Percentiles rank a stretch among this genome's conserved stretches.
These are phyloP conservation scores for Lactarius hatsudake DNA, from an alignment of 768 basidiomycete genomes.

Conservation along the genomic window DNA sequence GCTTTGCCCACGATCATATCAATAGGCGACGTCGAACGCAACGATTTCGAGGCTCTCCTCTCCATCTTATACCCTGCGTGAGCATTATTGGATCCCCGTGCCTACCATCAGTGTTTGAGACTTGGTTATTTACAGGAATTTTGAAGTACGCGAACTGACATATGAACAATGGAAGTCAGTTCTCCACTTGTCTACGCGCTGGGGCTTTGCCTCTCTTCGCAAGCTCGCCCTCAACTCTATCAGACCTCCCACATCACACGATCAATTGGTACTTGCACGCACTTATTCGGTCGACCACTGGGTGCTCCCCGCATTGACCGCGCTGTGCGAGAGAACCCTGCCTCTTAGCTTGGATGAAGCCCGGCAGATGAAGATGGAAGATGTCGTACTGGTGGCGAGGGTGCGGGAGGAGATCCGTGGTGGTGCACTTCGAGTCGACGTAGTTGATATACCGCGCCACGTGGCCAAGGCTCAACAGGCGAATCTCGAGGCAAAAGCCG, in stretches of 20 bases:
- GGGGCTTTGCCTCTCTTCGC: conserved; percentile 21
- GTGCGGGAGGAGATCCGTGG: conserved; percentile 12
- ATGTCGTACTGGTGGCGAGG: neutral
- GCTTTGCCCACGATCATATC: conserved; percentile 11
- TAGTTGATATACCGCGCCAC: neutral
- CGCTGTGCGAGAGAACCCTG: conserved; percentile 4
- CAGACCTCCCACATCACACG: conserved; percentile 5
- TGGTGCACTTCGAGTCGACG: neutral
- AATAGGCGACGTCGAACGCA: conserved; percentile 12
- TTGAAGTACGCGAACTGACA: neutral
- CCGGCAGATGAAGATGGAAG: conserved; percentile 2
- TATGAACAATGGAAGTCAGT: conserved; percentile 20
- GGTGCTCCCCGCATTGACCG: neutral
- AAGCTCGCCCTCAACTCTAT: conserved; percentile 17
- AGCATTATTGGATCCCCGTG: neutral
- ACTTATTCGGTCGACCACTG: conserved; percentile 8
- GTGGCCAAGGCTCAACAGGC: too few relatives aligned
- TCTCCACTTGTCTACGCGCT: conserved; percentile 13
- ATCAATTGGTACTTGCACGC: conserved; percentile 11
- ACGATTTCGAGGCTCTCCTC: conserved; percentile 26
- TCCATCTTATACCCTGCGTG: conserved; percentile 27
- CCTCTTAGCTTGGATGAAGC: conserved; percentile 4
- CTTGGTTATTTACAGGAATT: neutral
- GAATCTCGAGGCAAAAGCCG: too few relatives aligned
- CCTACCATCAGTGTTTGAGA: neutral